phyloP scores from a whole-genome alignment of 805 yeast genomes.

The Ogataea methylovora region DNA sequence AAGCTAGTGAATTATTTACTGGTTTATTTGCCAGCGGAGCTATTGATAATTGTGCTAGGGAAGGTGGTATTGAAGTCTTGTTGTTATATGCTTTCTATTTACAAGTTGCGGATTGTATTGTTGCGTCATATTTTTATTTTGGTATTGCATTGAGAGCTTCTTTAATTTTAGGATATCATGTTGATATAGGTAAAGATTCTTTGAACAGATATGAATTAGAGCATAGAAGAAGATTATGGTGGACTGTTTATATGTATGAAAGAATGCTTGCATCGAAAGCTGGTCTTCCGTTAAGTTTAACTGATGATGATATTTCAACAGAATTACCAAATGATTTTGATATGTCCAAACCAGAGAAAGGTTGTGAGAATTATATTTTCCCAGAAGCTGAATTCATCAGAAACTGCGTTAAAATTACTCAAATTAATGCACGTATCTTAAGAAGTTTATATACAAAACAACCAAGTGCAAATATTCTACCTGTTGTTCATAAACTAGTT shows the following conservation, averaged over 20 bases:
- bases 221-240: conserved; percentile 34
- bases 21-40: conserved; percentile 77
- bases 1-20: conserved; percentile 72
- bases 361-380: conserved; percentile 59
- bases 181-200: conserved; percentile 65
- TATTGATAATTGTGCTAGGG: conserved; percentile 66
- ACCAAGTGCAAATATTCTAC: conserved; percentile 68
- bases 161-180: conserved; percentile 71
- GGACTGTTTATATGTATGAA: conserved; percentile 36
- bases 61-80: conserved; percentile 74
- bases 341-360: conserved; percentile 52
- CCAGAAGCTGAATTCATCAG: conserved; percentile 74
- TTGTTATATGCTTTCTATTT: conserved; percentile 68
- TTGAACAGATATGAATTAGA: conserved; percentile 46
- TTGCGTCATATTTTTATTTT: conserved; percentile 73
- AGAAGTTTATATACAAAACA: conserved; percentile 67
- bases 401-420: conserved; percentile 72
- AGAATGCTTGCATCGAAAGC: conserved; percentile 79
- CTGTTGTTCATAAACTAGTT: conserved; percentile 64
- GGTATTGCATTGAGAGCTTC: conserved; percentile 71
- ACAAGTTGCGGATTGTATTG: conserved; percentile 80
- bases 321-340: conserved; percentile 70
- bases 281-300: conserved; percentile 69
- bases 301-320: conserved; percentile 76
- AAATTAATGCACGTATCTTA: conserved; percentile 67